Percentiles rank a stretch among this genome's conserved stretches.
phyloP scores from a whole-genome alignment of 805 yeast genomes.

The Zygotorulaspora florentina region DNA sequence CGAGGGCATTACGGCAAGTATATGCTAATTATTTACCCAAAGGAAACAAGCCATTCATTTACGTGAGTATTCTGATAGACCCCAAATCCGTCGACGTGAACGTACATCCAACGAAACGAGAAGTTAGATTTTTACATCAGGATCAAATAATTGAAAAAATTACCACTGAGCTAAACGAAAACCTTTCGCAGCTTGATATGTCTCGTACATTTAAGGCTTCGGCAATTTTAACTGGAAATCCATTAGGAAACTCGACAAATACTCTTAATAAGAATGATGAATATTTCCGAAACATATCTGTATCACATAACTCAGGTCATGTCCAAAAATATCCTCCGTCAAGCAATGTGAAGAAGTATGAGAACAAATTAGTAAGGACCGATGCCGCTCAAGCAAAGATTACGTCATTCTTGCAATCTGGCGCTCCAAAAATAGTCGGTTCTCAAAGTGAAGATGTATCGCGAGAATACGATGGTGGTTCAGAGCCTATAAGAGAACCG shows the following conservation, averaged over 20 bases:
- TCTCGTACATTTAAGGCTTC: slow-evolving; percentile 69
- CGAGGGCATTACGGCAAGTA: slow-evolving; percentile 58
- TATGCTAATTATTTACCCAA: slow-evolving; percentile 71
- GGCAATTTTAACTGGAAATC: slow-evolving; percentile 40
- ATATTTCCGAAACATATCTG: neutral
- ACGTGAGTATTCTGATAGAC: slow-evolving; percentile 60
- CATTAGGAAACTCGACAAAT: slow-evolving; percentile 9
- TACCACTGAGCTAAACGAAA: slow-evolving; percentile 44
- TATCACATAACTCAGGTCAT: slow-evolving; percentile 4
- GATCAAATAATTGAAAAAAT: slow-evolving; percentile 75
- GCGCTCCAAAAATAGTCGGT: neutral
- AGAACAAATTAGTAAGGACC: slow-evolving; percentile 34
- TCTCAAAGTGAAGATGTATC: slow-evolving; percentile 5
- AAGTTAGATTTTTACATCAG: slow-evolving; percentile 80
- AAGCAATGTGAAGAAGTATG: slow-evolving; percentile 27
- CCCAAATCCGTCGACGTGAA: slow-evolving; percentile 84
- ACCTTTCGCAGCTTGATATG: slow-evolving; percentile 55
- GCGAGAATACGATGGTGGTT: neutral
- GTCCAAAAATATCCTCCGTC: slow-evolving; percentile 7
- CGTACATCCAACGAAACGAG: slow-evolving; percentile 93
- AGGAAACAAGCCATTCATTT: slow-evolving; percentile 72
- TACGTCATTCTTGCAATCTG: slow-evolving; percentile 22
- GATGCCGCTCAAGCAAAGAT: slow-evolving; percentile 34
- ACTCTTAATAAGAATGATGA: neutral
- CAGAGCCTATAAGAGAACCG: neutral